These are phyloP conservation scores for Luzula sylvatica DNA, from an alignment of 176 grass and related monocot species.

Conservation along the genomic window DNA sequence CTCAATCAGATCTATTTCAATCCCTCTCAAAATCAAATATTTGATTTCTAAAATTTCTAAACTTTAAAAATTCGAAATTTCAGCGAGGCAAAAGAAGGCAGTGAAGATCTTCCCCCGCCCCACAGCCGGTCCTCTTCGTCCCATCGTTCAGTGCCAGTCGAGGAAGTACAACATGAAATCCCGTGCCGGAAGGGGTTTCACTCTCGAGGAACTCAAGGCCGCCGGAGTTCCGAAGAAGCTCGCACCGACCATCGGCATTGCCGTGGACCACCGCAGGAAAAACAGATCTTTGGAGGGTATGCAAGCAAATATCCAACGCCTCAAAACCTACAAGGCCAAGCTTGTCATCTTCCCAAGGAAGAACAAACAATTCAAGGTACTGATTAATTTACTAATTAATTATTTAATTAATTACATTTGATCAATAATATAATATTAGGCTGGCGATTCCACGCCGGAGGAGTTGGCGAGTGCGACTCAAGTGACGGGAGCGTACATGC, in stretches of 20 bases:
- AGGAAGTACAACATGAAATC: constrained; percentile 92
- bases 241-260: constrained; percentile 69
- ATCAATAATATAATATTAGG: constrained; percentile 27
- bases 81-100: constrained; percentile 81
- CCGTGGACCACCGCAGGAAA: constrained; percentile 75
- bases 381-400: no score
- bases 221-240: constrained; percentile 73
- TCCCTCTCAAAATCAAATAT: not conserved
- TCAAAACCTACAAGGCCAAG: constrained; percentile 83
- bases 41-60: not conserved
- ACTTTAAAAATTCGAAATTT: not conserved
- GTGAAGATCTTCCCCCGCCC: constrained; percentile 83
- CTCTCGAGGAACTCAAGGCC: constrained; percentile 80
- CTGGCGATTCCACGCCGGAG: constrained; percentile 77
- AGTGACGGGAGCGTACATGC: constrained; percentile 73
- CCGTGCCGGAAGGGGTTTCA: constrained; percentile 65
- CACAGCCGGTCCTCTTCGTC: constrained; percentile 53
- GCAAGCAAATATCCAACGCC: constrained; percentile 57
- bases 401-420: no score
- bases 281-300: constrained; percentile 67
- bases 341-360: constrained; percentile 81
- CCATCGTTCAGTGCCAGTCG: constrained; percentile 69
- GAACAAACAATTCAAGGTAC: constrained; percentile 63
- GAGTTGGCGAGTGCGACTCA: constrained; percentile 77
- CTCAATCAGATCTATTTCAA: not conserved